A percentile compares a stretch with the other conserved stretches of the same genome.
Conservation (phyloP, 1,139 yeast species). For the Williopsis jadinii region DNA sequence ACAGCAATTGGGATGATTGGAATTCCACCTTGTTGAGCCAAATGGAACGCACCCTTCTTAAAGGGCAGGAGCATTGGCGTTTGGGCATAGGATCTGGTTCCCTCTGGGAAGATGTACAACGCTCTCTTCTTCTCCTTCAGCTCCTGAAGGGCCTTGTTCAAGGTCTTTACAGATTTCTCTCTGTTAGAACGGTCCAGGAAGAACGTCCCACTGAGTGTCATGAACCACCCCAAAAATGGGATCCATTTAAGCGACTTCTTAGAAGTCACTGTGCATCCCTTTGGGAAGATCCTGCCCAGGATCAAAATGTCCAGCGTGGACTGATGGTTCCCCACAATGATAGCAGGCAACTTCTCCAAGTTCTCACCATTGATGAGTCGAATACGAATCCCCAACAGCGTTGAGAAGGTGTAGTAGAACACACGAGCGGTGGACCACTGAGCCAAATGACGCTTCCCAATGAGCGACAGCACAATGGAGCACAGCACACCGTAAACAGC, state of each 20-base stretch:
- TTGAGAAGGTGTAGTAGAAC: conserved; percentile 56
- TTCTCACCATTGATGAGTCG: conserved; percentile 56
- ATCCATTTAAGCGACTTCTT: conserved; percentile 75
- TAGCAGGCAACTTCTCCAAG: conserved; percentile 60
- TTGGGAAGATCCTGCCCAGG: conserved; percentile 79
- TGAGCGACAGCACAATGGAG: conserved; percentile 55
- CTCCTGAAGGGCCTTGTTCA: conserved; percentile 58
- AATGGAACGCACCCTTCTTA: conserved; percentile 96
- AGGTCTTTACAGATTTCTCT: conserved; percentile 65
- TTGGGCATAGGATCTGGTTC: conserved; percentile 78
- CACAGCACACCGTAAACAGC: conserved; percentile 74
- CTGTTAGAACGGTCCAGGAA: conserved; percentile 83
- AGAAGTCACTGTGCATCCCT: conserved; percentile 88
- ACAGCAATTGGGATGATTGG: conserved; percentile 88
- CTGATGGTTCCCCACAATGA: conserved; percentile 87
- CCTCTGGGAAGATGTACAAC: conserved; percentile 88
- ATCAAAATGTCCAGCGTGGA: conserved; percentile 76
- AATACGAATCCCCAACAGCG: conserved; percentile 61
- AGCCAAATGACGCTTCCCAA: conserved; percentile 73
- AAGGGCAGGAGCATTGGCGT: conserved; percentile 72
- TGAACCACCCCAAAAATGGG: conserved; percentile 97
- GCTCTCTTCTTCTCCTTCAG: conserved; percentile 60
- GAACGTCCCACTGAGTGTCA: conserved; percentile 85
- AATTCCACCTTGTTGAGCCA: conserved; percentile 86
- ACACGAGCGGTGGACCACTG: conserved; percentile 90